Conservation (phyloP, 495 filamentous ascomycete species). For the Aspergillus panamensis region DNA sequence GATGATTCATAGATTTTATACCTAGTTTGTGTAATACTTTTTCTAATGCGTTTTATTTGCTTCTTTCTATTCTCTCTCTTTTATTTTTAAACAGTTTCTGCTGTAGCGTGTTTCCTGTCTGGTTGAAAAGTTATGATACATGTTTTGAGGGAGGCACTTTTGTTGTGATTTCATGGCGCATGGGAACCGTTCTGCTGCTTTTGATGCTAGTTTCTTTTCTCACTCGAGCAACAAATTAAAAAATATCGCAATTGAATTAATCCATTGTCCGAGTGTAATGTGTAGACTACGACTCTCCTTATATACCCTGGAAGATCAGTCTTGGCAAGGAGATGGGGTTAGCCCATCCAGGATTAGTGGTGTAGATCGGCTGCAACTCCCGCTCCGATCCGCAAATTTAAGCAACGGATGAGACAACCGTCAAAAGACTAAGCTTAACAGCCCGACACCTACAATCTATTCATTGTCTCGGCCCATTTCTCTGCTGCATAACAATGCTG, state of each 20-base stretch:
- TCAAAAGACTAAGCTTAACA: not conserved
- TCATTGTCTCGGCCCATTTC: not conserved
- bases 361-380: not conserved
- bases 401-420: not conserved
- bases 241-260: too few species aligned
- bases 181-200: too few species aligned
- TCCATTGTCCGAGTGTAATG: too few species aligned
- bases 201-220: too few species aligned
- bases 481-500: not conserved
- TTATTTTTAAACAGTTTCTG: not conserved
- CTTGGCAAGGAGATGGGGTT: not conserved
- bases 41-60: conserved; percentile 1
- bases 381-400: not conserved
- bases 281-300: too few species aligned
- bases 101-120: not conserved
- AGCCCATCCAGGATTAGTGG: not conserved
- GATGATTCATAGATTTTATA: conserved; percentile 41
- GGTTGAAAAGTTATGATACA: not conserved
- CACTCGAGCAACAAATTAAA: too few species aligned
- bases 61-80: not conserved
- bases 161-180: too few species aligned
- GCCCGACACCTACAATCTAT: not conserved
- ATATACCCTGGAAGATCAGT: not conserved
- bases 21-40: conserved; percentile 10
- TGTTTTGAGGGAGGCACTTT: not conserved